Evolutionary conservation across 345 rosid species (phyloP).

Genomic region (Euphorbia tirucalli): DNA sequence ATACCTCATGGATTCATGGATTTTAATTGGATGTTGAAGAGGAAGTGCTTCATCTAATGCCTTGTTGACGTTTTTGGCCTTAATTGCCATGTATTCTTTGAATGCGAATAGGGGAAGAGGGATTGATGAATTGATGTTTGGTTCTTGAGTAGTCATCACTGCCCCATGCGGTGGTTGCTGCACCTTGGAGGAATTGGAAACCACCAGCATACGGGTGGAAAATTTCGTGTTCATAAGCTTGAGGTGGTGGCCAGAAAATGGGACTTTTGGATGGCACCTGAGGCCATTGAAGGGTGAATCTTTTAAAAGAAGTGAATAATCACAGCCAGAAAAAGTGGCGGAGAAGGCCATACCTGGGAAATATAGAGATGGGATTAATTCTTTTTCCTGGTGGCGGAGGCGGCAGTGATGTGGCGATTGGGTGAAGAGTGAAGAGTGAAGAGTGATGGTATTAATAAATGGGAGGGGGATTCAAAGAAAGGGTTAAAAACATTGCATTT

Average conservation of each 20-base stretch:
- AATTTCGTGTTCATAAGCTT: conserved; percentile 2
- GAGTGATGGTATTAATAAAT: too few relatives aligned
- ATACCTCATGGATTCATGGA: conserved; percentile 73
- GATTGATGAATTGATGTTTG: not conserved
- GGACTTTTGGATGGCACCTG: not conserved
- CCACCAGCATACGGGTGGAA: not conserved
- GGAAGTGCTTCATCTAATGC: conserved; percentile 57
- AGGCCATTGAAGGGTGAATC: conserved; percentile 7
- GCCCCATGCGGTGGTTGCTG: conserved; percentile 13
- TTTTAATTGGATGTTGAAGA: conserved; percentile 35
- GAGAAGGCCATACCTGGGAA: conserved; percentile 26
- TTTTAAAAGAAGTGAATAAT: conserved; percentile 8
- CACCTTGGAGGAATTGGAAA: not conserved
- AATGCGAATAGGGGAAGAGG: conserved; percentile 26
- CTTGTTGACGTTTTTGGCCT: conserved; percentile 41
- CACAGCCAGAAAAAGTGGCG: conserved; percentile 3
- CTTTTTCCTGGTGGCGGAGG: too few relatives aligned
- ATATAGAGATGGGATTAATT: not conserved
- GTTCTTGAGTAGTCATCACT: not conserved
- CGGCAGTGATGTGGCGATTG: too few relatives aligned
- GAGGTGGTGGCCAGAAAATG: not conserved
- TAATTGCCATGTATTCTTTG: conserved; percentile 28
- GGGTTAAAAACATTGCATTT: too few relatives aligned
- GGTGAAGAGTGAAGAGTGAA: too few relatives aligned
- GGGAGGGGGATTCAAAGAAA: too few relatives aligned